Percentiles rank a stretch among this genome's conserved stretches.
phyloP scores from a whole-genome alignment of 2,329 filamentous ascomycete species.

The Colletotrichum lini region DNA sequence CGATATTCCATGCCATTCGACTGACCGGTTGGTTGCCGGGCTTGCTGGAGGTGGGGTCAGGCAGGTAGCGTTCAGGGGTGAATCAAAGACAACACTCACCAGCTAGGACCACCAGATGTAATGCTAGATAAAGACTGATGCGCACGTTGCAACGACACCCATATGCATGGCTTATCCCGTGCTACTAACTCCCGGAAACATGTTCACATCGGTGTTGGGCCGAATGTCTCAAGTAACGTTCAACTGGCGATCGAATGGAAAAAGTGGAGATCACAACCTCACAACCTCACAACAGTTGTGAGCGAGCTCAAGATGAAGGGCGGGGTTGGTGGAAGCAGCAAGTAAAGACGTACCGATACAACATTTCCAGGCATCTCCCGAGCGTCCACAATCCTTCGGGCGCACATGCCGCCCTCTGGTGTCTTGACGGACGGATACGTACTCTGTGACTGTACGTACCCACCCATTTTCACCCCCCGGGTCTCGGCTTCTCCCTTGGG shows the following conservation, averaged over 20 bases:
- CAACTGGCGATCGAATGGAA: not conserved
- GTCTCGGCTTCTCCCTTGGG: not conserved
- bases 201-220: not conserved
- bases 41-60: not conserved
- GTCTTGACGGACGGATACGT: slow-evolving; percentile 1
- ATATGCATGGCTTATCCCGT: not conserved
- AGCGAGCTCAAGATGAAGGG: not conserved
- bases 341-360: slow-evolving; percentile 17
- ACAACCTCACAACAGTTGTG: not conserved
- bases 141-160: not conserved
- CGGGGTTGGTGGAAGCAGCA: not conserved
- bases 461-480: not conserved
- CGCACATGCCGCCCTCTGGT: slow-evolving; percentile 28
- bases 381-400: slow-evolving; percentile 34
- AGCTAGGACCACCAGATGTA: not conserved
- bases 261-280: not conserved
- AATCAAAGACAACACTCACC: not conserved
- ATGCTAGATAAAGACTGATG: not conserved
- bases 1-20: too few species aligned
- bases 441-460: slow-evolving; percentile 1
- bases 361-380: slow-evolving; percentile 29
- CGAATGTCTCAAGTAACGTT: not conserved
- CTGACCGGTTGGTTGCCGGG: not conserved
- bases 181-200: not conserved
- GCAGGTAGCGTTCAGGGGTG: not conserved